Conservation (phyloP, 2,329 filamentous ascomycete species). For the Diaporthe batatas region DNA sequence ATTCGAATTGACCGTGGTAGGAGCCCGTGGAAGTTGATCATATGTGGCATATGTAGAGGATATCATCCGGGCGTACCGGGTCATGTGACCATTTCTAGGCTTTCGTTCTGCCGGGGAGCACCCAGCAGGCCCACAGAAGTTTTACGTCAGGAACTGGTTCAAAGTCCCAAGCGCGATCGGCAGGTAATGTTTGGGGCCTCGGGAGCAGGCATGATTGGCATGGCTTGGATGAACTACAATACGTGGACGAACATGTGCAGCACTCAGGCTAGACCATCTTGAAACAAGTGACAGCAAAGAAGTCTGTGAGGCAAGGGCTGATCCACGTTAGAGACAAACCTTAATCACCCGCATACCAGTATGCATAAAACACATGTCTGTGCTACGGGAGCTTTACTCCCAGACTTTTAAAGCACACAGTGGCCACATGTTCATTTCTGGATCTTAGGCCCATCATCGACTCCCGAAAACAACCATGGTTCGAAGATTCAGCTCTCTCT, state of each 20-base stretch:
- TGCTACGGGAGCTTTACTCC: neutral
- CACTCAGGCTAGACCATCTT: constrained; percentile 11
- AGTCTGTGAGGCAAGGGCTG: constrained; percentile 16
- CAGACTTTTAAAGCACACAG: constrained; percentile 9
- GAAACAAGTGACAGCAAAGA: constrained; percentile 26
- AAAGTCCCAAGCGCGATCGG: constrained; percentile 2
- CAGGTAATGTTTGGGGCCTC: neutral
- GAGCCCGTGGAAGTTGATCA: neutral
- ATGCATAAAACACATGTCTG: constrained; percentile 28
- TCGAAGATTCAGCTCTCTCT: constrained; percentile 17
- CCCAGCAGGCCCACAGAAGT: neutral
- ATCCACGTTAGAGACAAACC: constrained; percentile 32
- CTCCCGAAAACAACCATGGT: neutral
- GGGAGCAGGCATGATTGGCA: constrained; percentile 7
- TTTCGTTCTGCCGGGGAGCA: neutral
- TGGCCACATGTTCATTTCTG: neutral
- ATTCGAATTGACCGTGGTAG: too few relatives aligned
- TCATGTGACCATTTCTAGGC: neutral
- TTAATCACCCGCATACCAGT: constrained; percentile 5
- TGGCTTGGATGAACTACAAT: constrained; percentile 28
- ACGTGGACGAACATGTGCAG: neutral
- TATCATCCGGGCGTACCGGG: too few relatives aligned
- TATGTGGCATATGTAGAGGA: too few relatives aligned
- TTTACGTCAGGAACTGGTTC: neutral
- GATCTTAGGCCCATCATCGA: neutral